phyloP scores from a whole-genome alignment of 768 basidiomycete genomes.

The Tulasnella sp. region DNA sequence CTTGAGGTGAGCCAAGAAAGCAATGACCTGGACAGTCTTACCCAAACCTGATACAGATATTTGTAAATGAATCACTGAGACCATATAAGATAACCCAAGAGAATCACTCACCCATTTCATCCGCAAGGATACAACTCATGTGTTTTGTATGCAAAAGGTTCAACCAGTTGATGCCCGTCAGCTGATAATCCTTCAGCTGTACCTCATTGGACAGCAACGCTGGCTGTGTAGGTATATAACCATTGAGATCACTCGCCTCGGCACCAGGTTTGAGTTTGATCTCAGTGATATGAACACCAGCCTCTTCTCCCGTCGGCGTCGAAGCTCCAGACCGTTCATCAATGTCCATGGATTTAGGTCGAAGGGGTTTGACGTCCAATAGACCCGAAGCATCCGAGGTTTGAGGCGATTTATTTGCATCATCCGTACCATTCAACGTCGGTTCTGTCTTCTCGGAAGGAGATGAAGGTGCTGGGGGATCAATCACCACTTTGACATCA shows the following conservation, averaged over 20 bases:
- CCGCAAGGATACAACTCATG: conserved; percentile 89
- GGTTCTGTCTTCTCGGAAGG: no score
- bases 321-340: conserved; percentile 48
- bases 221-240: conserved; percentile 70
- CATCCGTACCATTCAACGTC: no score
- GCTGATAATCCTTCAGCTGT: conserved; percentile 87
- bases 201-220: conserved; percentile 49
- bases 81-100: not conserved
- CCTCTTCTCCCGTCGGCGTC: conserved; percentile 22
- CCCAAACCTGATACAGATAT: conserved; percentile 59
- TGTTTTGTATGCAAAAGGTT: conserved; percentile 67
- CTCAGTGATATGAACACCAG: conserved; percentile 17
- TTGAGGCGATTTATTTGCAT: no score
- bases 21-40: conserved; percentile 97
- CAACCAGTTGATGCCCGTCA: conserved; percentile 97
- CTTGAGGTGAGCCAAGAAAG: conserved; percentile 83
- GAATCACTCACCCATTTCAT: conserved; percentile 82
- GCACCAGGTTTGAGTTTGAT: conserved; percentile 20
- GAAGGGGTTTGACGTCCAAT: conserved; percentile 18
- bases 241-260: conserved; percentile 25
- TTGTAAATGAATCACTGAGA: conserved; percentile 5
- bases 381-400: conserved; percentile 10
- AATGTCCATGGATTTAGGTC: conserved; percentile 31
- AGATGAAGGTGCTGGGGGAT: not conserved
- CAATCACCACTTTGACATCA: not conserved